These are phyloP conservation scores for Ilyonectria mors-panacis DNA, from an alignment of 2,329 filamentous ascomycete genomes.

Conservation along the genomic window DNA sequence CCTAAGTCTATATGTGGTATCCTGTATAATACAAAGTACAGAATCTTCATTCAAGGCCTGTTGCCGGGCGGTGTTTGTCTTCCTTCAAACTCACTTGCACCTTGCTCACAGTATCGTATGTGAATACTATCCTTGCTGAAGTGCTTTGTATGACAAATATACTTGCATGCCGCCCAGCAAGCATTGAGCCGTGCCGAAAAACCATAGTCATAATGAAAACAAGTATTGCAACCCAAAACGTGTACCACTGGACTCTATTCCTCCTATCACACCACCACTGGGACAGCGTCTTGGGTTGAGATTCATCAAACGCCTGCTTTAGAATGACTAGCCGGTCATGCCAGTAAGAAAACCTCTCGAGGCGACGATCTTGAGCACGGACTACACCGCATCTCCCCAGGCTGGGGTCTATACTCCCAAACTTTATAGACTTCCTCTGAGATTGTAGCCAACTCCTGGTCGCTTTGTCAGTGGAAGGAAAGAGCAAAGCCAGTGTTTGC, in stretches of 20 bases:
- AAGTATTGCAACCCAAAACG: slow-evolving; percentile 47
- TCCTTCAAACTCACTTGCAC: too few relatives aligned
- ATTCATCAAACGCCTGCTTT: slow-evolving; percentile 59
- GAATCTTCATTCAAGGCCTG: too few relatives aligned
- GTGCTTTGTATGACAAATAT: slow-evolving; percentile 37
- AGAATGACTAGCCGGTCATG: slow-evolving; percentile 59
- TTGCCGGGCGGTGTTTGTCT: too few relatives aligned
- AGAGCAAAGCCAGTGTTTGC: too few relatives aligned
- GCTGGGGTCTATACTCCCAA: not conserved
- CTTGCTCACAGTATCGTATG: too few relatives aligned
- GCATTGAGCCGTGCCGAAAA: slow-evolving; percentile 59
- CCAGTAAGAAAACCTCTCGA: slow-evolving; percentile 52
- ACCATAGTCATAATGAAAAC: slow-evolving; percentile 50
- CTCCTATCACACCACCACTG: slow-evolving; percentile 62
- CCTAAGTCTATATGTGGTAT: too few relatives aligned
- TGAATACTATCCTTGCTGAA: not conserved
- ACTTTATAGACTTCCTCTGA: too few relatives aligned
- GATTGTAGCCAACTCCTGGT: too few relatives aligned
- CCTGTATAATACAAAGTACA: too few relatives aligned
- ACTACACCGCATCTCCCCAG: not conserved
- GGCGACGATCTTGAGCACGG: not conserved
- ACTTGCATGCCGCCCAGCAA: slow-evolving; percentile 60
- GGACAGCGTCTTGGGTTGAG: slow-evolving; percentile 51
- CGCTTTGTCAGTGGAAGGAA: too few relatives aligned
- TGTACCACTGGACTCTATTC: slow-evolving; percentile 53